Percentiles rank a stretch among this genome's conserved stretches.
These are phyloP conservation scores for Lactarius hengduanensis DNA, from an alignment of 768 basidiomycete species.

Conservation along the genomic window DNA sequence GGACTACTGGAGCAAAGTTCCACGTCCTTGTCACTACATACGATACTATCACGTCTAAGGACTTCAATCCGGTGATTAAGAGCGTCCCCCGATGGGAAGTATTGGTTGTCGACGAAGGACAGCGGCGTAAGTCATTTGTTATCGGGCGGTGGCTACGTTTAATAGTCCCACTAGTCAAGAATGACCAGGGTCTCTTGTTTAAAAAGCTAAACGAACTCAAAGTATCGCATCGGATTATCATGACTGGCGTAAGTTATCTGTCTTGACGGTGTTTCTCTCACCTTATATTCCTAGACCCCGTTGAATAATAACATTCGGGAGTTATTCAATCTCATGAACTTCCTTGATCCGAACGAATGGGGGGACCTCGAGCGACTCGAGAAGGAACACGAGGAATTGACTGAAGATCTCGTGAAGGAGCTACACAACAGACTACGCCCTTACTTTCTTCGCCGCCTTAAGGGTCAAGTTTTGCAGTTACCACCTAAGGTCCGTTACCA, in stretches of 20 bases:
- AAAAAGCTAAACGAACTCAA: slow-evolving; percentile 79
- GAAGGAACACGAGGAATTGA: slow-evolving; percentile 71
- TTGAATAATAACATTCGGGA: slow-evolving; percentile 97
- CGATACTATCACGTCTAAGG: slow-evolving; percentile 71
- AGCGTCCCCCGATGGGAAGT: slow-evolving; percentile 88
- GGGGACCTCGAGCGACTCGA: slow-evolving; percentile 70
- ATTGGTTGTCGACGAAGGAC: slow-evolving; percentile 92
- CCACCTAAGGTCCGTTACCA: slow-evolving; percentile 71
- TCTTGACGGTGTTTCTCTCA: slow-evolving; percentile 18
- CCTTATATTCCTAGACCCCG: slow-evolving; percentile 59
- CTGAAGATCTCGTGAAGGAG: slow-evolving; percentile 75
- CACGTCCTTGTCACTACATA: slow-evolving; percentile 95
- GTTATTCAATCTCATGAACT: slow-evolving; percentile 96
- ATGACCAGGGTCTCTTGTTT: slow-evolving; percentile 75
- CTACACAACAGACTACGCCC: slow-evolving; percentile 78
- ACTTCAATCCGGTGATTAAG: slow-evolving; percentile 76
- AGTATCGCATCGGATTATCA: slow-evolving; percentile 75
- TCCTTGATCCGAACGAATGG: slow-evolving; percentile 81
- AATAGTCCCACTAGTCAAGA: slow-evolving; percentile 63
- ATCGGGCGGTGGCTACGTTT: slow-evolving; percentile 20
- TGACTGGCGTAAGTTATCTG: slow-evolving; percentile 68
- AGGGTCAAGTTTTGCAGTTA: slow-evolving; percentile 89
- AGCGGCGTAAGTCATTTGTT: slow-evolving; percentile 60
- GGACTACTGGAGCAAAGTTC: slow-evolving; percentile 59
- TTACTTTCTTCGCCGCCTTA: slow-evolving; percentile 91